Evolutionary conservation across 768 basidiomycete genomes (phyloP).

Genomic region (Mycena belliarum): DNA sequence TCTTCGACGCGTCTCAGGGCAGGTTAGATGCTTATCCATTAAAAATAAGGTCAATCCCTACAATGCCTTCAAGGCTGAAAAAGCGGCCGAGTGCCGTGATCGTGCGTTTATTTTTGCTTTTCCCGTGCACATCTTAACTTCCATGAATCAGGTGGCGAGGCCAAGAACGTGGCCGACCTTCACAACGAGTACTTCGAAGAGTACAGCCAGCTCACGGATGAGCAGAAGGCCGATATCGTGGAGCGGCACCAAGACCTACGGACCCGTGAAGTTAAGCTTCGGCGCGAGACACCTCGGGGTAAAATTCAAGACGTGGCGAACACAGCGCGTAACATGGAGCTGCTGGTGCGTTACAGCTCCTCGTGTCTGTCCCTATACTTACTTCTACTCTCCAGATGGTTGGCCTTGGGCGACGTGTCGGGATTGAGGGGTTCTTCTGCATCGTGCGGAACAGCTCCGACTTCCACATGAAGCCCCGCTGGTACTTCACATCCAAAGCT

Average conservation of each 20-base stretch:
- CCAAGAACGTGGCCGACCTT: neutral
- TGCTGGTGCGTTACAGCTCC: neutral
- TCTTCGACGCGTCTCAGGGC: neutral
- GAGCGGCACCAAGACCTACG: neutral
- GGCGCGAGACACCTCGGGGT: neutral
- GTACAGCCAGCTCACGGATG: constrained; percentile 3
- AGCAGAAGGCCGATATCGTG: constrained; percentile 3
- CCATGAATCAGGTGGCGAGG: neutral
- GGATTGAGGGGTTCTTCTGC: constrained; percentile 20
- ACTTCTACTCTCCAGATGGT: neutral
- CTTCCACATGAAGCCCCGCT: constrained; percentile 6
- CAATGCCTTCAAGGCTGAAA: neutral
- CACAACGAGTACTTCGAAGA: neutral
- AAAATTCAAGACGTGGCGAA: neutral
- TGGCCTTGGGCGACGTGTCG: constrained; percentile 15
- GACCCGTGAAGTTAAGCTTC: neutral
- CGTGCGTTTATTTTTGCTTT: neutral
- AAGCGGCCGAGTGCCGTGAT: neutral
- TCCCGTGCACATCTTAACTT: neutral
- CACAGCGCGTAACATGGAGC: neutral
- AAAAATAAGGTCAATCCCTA: neutral
- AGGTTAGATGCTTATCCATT: neutral
- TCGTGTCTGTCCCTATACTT: too few relatives aligned
- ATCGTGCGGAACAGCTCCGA: constrained; percentile 3
- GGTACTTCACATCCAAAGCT: constrained; percentile 23